Base-by-base conservation (phyloP, 177 flowering plant genomes). In the Vitis hybrid region DNA sequence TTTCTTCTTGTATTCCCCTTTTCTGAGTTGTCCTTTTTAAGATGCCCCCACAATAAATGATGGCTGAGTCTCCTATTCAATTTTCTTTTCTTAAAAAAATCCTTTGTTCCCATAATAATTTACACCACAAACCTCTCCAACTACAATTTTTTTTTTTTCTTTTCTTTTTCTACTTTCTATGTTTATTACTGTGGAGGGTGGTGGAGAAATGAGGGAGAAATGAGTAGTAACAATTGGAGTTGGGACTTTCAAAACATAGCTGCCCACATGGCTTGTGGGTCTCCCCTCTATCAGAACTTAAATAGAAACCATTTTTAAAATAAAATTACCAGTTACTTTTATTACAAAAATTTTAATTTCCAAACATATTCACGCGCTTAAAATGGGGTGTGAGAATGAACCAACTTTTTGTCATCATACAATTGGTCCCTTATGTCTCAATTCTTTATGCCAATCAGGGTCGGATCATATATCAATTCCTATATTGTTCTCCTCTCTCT, bases 1-100 rank as follows among this genome's bases (percentile, higher is more conserved):
- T 31, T 39, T 39, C 48, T 39, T 71, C 74, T 51, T 65, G 70
- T 39, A 61, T 10, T 63, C 49, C 10, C 58, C 51, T 3, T 39
- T 48, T 65, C 60, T 59, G 22, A 11, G 4, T 66, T 72, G 58
- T 52, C 62, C 12, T 59, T 66, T 66, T 49, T 52, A 16, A 65
- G 60, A 69, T 68, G 56, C 57, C 72, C 75, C 70, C 70, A 60
- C 75, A 72, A 70, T 68, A 68, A 68, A 68, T 68, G 56, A 60
- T 68, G 71, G 21, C 56, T 59, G 55, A 68, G 31, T 68, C 71
- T 68, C 45, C n/a, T 19, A 6, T 10, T 59, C 48, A 26, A 26
- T 26, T 67, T 39, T 56, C 70, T 67, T 26, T 56, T 52, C 16
- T 51, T 52, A 67, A 45, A 67, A 33, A 56, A 26, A 16, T 2